Evolutionary conservation across 495 filamentous ascomycete species (phyloP), one percentile per base, ranked within the genome.

Genomic region (Penicillium dipodomyicola): DNA sequence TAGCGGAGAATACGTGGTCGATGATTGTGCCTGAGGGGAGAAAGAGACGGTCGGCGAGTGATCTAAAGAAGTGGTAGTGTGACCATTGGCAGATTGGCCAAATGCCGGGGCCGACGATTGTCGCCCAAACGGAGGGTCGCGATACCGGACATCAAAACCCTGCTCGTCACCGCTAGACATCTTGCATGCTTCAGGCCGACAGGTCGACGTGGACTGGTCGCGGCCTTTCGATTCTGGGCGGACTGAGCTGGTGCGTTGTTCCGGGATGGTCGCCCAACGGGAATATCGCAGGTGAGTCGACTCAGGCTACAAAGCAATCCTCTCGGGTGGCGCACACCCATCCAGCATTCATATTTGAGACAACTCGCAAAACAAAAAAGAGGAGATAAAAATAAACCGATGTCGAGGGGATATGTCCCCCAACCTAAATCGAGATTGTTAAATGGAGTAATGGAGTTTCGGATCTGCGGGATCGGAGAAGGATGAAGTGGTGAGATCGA

Each of bases 131-230:
- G 65, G 65, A 63, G 55, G 68, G 61, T 63, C 65, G 60, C 52
- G 45, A 60, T 72, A 65, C 63, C 69, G 67, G 57, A 68, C 49
- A 65, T 68, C 65, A 67, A 67, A 72, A 65, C 65, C 66, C 64
- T 74, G 72, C 57, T 77, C 70, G 67, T 70, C 63, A 71, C 72
- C 63, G 63, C 72, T 72, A 70, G 76, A 72, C 76, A 79, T 79
- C 62, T 73, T 76, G 75, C 73, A 77, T 76, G 61, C 72, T 72
- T 68, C 58, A 65, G 64, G 62, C 65, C 68, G 57, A 58, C 37
- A 25, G 37, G 50, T 54, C 61, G 49, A 62, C 57, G 64, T 67
- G 59, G 69, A 68, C 66, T 71, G 70, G 66, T 55, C 60, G 59
- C 49, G 62, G 61, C 54, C 55, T 63, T 65, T 65, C 65, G 65